phyloP scores from a whole-genome alignment of 208 protist species.

The Trypanosoma rangeli region DNA sequence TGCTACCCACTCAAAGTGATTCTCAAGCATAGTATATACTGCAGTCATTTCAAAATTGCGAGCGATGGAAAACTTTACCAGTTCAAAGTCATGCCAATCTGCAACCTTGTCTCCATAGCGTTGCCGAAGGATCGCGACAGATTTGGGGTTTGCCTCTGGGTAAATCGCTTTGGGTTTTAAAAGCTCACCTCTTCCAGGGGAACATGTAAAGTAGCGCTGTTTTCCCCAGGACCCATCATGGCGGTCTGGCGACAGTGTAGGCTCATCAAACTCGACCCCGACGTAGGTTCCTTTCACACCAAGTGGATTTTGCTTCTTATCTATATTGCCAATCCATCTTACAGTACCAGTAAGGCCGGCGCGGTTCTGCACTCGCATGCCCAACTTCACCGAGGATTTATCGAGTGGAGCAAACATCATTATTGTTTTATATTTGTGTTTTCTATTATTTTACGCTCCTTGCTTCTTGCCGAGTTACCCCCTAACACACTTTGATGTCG shows the following conservation, averaged over 20 bases:
- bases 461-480: neutral
- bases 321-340: constrained; percentile 58
- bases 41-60: constrained; percentile 76
- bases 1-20: constrained; percentile 70
- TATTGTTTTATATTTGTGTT: constrained; percentile 13
- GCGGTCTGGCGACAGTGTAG: constrained; percentile 43
- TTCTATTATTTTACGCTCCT: neutral
- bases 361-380: constrained; percentile 80
- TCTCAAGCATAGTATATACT: constrained; percentile 73
- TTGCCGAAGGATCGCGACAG: constrained; percentile 42
- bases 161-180: constrained; percentile 49
- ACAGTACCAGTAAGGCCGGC: constrained; percentile 64
- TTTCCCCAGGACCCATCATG: constrained; percentile 57
- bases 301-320: constrained; percentile 53
- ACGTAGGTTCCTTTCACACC: constrained; percentile 50
- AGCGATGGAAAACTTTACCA: constrained; percentile 86
- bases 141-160: constrained; percentile 52
- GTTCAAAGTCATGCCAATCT: constrained; percentile 76
- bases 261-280: constrained; percentile 70
- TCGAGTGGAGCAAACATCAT: constrained; percentile 7
- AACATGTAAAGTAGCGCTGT: constrained; percentile 57
- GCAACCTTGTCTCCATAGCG: constrained; percentile 63
- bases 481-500: no score
- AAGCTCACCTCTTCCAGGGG: constrained; percentile 42
- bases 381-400: constrained; percentile 43